phyloP scores from a whole-genome alignment of 441 rosid genomes.

The Syzygium malaccense region DNA sequence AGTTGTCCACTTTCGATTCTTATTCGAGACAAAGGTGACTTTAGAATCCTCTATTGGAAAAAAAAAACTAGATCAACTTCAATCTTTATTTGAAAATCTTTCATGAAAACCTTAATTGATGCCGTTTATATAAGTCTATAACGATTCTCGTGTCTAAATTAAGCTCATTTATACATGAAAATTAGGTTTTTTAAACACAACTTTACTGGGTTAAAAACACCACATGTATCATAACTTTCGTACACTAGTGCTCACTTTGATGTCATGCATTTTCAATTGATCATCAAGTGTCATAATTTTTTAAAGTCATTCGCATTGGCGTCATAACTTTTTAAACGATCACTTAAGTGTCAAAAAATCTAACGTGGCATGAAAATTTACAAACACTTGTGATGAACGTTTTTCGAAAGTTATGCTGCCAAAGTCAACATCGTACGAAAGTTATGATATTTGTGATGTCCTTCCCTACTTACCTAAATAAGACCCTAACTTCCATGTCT shows the following conservation, averaged over 20 bases:
- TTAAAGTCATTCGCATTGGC: too few species aligned
- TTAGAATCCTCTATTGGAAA: too few species aligned
- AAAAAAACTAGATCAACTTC: too few species aligned
- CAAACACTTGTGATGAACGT: rapidly evolving
- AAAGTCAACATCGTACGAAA: background rate
- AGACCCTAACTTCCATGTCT: background rate
- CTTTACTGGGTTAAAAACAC: background rate
- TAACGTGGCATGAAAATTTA: background rate
- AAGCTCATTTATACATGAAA: background rate
- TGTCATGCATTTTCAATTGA: too few species aligned
- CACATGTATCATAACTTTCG: background rate
- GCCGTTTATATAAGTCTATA: background rate
- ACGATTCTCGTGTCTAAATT: background rate
- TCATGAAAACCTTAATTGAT: too few species aligned
- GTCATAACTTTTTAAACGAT: background rate
- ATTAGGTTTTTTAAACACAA: background rate
- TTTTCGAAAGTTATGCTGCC: background rate
- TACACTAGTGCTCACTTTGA: too few species aligned
- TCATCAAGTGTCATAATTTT: too few species aligned
- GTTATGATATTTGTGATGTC: background rate
- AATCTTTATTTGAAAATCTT: too few species aligned
- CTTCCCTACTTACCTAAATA: background rate
- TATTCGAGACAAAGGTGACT: background rate
- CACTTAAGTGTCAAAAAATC: background rate
- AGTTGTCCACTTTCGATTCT: rapidly evolving